A percentile compares a stretch with the other conserved stretches of the same genome.
Evolutionary conservation across 2,329 filamentous ascomycete species (phyloP).

Genomic region (Rhytidhysteron rufulum): DNA sequence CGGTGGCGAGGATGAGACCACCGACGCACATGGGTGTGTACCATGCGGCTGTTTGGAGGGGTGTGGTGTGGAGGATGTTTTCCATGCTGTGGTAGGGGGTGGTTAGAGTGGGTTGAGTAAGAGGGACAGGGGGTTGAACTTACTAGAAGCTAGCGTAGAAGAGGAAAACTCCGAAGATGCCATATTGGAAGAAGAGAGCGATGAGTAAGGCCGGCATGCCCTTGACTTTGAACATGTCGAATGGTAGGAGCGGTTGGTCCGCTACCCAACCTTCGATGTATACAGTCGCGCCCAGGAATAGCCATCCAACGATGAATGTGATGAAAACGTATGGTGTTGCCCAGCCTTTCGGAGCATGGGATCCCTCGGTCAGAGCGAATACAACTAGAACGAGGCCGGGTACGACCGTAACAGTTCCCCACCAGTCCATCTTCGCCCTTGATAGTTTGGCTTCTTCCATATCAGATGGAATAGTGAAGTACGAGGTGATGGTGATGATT

Average conservation of each 20-base stretch:
- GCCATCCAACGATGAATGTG: conserved; percentile 56
- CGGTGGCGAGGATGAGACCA: conserved; percentile 61
- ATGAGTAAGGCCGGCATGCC: conserved; percentile 47
- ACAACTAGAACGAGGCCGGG: conserved; percentile 61
- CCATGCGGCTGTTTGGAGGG: conserved; percentile 65
- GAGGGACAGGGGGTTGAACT: neutral
- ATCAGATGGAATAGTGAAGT: conserved; percentile 1
- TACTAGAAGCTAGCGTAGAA: conserved; percentile 12
- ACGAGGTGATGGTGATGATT: neutral
- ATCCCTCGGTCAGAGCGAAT: conserved; percentile 66
- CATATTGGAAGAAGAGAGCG: conserved; percentile 31
- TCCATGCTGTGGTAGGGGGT: conserved; percentile 49
- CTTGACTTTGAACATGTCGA: conserved; percentile 61
- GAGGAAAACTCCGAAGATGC: conserved; percentile 7
- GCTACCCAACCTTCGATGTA: conserved; percentile 69
- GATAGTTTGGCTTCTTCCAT: neutral
- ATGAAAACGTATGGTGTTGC: conserved; percentile 63
- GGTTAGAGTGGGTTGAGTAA: neutral
- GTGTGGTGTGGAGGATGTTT: conserved; percentile 55
- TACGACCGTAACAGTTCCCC: conserved; percentile 7
- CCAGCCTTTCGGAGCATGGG: conserved; percentile 64
- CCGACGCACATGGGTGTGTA: conserved; percentile 65
- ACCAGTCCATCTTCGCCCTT: conserved; percentile 10
- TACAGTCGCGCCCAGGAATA: conserved; percentile 54
- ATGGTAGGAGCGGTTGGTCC: conserved; percentile 60